Conservation (phyloP, 164 flowering plant genomes). For the Piper longum region DNA sequence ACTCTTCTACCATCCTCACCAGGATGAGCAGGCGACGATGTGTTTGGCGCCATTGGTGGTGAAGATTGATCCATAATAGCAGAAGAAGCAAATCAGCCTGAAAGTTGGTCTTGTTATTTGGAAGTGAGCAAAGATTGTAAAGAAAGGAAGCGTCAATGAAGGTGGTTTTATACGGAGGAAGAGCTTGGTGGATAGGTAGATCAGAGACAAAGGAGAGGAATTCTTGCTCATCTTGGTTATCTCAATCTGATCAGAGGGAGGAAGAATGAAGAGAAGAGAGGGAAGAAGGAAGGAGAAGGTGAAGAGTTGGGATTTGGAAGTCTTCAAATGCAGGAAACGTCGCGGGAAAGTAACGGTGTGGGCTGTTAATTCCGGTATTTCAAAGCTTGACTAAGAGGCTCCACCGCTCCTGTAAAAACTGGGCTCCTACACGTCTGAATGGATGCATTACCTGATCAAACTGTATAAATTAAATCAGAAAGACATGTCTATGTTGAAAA, state of each 20-base stretch:
- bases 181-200: constrained; percentile 21
- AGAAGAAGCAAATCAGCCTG: background rate
- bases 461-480: too few relatives aligned
- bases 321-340: constrained; percentile 7
- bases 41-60: background rate
- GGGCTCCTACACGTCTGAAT: background rate
- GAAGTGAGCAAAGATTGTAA: background rate
- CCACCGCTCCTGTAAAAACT: background rate
- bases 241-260: background rate
- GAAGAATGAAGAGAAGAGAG: background rate
- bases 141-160: background rate
- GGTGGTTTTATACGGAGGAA: constrained; percentile 14
- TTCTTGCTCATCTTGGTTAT: constrained; percentile 15
- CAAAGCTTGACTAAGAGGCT: background rate
- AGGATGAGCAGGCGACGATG: constrained; percentile 21
- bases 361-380: background rate
- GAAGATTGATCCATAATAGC: too few relatives aligned
- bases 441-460: background rate
- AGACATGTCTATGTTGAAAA: too few relatives aligned
- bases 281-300: constrained; percentile 2
- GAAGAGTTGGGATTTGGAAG: constrained; percentile 20
- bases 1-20: constrained; percentile 4
- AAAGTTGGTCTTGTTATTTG: background rate
- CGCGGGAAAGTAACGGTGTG: constrained; percentile 3
- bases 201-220: constrained; percentile 27